Percentiles rank a stretch among this genome's conserved stretches.
Evolutionary conservation across 495 filamentous ascomycete species (phyloP).

Genomic region (Lasiosphaeriaceae sp.): DNA sequence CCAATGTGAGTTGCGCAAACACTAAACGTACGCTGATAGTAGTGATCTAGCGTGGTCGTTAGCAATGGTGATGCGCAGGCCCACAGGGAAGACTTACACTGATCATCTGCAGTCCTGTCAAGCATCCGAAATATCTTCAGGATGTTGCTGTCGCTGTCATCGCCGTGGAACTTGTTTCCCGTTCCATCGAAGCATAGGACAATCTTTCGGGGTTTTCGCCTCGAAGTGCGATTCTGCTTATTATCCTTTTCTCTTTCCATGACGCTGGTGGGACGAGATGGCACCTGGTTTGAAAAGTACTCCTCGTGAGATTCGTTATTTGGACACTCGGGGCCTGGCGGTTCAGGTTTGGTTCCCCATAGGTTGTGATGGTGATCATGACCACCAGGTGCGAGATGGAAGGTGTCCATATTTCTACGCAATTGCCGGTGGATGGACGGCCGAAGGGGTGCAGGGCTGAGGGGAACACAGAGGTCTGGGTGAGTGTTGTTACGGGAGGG

Average conservation of each 20-base stretch:
- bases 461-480: not conserved
- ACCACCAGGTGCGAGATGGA: conserved; percentile 18
- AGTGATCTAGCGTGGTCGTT: conserved; percentile 47
- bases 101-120: conserved; percentile 47
- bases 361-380: not conserved
- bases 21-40: conserved; percentile 57
- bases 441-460: not conserved
- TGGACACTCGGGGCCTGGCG: not conserved
- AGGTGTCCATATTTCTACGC: conserved; percentile 20
- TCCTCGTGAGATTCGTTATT: conserved; percentile 8
- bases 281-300: conserved; percentile 22
- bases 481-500: not conserved
- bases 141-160: conserved; percentile 81
- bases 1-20: not conserved
- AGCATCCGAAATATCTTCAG: conserved; percentile 78
- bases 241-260: conserved; percentile 6
- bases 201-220: conserved; percentile 42
- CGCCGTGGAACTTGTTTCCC: conserved; percentile 80
- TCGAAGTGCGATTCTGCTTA: not conserved
- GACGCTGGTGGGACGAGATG: conserved; percentile 20
- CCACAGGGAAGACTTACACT: conserved; percentile 36
- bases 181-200: conserved; percentile 89
- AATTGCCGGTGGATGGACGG: not conserved
- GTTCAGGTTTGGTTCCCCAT: not conserved
- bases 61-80: not conserved